Percentiles rank a stretch among this genome's conserved stretches.
Conservation (phyloP, 768 basidiomycete species). For the Leccinum subtestaceum region DNA sequence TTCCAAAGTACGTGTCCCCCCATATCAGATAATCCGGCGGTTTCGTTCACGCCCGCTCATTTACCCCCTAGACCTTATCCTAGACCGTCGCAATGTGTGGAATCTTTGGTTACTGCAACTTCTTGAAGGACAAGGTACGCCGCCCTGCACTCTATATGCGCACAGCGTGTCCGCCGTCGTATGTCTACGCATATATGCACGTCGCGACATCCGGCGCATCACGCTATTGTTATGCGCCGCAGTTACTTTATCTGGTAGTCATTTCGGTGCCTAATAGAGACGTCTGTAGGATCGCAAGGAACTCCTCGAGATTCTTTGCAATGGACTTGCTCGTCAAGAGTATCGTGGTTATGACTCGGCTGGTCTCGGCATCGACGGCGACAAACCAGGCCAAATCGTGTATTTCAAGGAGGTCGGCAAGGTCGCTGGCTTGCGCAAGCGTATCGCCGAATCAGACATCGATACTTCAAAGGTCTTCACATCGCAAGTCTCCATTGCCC, state of each 20-base stretch:
- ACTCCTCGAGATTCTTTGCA: conserved; percentile 85
- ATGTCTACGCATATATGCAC: conserved; percentile 11
- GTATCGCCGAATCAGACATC: conserved; percentile 68
- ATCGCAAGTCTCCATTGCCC: conserved; percentile 94
- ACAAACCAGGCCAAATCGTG: conserved; percentile 68
- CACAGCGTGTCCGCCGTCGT: background rate
- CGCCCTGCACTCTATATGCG: background rate
- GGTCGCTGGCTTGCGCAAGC: conserved; percentile 88
- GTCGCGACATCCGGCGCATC: background rate
- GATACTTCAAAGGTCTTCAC: conserved; percentile 76
- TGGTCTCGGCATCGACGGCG: conserved; percentile 87
- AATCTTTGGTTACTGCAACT: conserved; percentile 96
- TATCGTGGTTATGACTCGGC: conserved; percentile 99
- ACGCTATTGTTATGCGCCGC: background rate
- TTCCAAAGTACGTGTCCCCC: conserved; percentile 6
- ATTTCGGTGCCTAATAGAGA: conserved; percentile 7
- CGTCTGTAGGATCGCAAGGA: conserved; percentile 74
- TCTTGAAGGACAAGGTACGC: conserved; percentile 87
- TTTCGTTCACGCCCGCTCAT: background rate
- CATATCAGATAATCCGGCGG: background rate
- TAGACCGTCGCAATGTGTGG: conserved; percentile 68
- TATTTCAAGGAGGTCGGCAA: conserved; percentile 99
- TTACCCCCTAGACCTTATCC: conserved; percentile 1
- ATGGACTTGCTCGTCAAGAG: conserved; percentile 91
- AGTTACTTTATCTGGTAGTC: conserved; percentile 23